Base-by-base conservation (phyloP, 1,284 basidiomycete species). In the Pseudozyma flocculosa region DNA sequence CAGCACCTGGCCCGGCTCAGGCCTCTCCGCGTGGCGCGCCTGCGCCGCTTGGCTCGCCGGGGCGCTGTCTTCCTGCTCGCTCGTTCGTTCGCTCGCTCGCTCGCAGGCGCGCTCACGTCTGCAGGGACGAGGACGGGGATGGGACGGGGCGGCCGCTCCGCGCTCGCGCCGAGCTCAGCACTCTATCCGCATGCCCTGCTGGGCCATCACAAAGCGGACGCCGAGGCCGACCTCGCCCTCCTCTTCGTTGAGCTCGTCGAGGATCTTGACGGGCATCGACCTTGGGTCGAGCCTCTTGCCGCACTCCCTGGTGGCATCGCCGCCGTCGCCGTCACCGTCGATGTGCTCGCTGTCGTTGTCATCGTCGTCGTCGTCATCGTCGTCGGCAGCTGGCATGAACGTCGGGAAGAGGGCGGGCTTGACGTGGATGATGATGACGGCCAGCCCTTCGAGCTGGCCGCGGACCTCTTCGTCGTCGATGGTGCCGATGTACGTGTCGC, bases 141-240 rank as follows among this genome's bases (percentile, higher is more conserved):
- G n/a, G n/a, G n/a, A n/a, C n/a, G n/a, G n/a, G n/a, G n/a, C n/a
- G n/a, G n/a, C n/a, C n/a, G n/a, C n/a, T n/a, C n/a, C n/a, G n/a
- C n/a, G n/a, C n/a, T n/a, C n/a, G n/a, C n/a, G n/a, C n/a, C n/a
- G 18, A 23, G 17, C 8, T 43, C 37, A 65, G 26, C 54, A 61
- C 34, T 68, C 70, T 24, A 74, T 71, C 24, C 68, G 50, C 68
- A 72, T 69, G 14, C 72, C 72, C 58, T 72, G 69, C 40, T 70
- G 52, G 13, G 70, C 68, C 56, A 72, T 65, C 14, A 65, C 68
- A 44, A 74, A 72, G 17, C 59, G 44, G 8, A 72, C 68, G 9
- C 72, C 72, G n/a, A 74, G 44, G 13, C 37, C n/a, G 0, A 54
- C 48, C 18, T 37, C 17, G 3, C 41, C 18, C 32, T 74, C 72